Conservation (phyloP, 805 yeast genomes). For the Tetrapisispora pingtungensis region DNA sequence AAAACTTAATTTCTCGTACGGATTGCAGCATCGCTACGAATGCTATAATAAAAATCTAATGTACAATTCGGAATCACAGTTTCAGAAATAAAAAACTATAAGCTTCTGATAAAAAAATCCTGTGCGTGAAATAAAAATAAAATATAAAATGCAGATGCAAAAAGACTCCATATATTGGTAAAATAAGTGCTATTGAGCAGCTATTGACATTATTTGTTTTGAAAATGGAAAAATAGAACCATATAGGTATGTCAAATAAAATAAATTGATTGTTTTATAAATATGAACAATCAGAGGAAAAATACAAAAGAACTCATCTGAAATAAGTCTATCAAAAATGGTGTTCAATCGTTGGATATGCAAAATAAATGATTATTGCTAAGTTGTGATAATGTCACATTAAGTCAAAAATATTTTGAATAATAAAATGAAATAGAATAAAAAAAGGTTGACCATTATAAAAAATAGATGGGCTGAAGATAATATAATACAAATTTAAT, state of each 20-base stretch:
- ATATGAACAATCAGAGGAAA: background rate
- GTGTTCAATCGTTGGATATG: background rate
- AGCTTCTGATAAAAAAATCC: background rate
- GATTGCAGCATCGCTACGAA: background rate
- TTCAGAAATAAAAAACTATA: too few relatives aligned
- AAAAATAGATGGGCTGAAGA: background rate
- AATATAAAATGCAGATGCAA: constrained; percentile 2
- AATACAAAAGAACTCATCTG: background rate
- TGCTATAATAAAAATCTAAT: background rate
- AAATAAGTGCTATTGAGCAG: background rate
- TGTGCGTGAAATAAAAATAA: background rate
- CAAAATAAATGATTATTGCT: constrained; percentile 1
- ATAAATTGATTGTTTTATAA: background rate
- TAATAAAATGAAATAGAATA: background rate
- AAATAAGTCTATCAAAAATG: constrained; percentile 2
- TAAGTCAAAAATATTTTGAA: background rate
- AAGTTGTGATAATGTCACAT: constrained; percentile 1
- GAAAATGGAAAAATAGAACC: constrained; percentile 2
- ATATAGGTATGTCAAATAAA: background rate
- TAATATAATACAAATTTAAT: background rate
- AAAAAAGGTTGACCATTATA: background rate
- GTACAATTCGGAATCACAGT: background rate
- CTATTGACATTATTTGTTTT: background rate
- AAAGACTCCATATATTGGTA: background rate
- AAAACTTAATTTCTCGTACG: background rate